Evolutionary conservation across 208 protist species (phyloP).

Genomic region (Paratrypanosoma confusum): DNA sequence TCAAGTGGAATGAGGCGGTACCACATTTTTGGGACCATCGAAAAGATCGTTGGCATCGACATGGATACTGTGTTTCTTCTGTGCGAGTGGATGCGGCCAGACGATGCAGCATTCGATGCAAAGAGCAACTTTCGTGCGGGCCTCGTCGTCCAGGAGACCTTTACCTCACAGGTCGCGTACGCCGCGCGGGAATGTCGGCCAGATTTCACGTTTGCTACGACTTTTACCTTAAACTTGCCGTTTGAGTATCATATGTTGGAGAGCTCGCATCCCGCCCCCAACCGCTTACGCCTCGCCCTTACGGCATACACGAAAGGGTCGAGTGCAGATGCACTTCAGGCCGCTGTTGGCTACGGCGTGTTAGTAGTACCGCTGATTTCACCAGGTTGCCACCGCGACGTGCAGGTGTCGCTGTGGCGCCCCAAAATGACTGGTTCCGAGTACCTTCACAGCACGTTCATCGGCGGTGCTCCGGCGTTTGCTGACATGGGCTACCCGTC

Average conservation of each 20-base stretch:
- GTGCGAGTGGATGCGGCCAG: slow-evolving; percentile 31
- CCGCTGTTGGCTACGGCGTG: slow-evolving; percentile 46
- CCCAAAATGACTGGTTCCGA: slow-evolving; percentile 44
- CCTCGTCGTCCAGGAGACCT: slow-evolving; percentile 1
- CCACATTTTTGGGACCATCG: slow-evolving; percentile 45
- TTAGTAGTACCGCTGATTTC: slow-evolving; percentile 28
- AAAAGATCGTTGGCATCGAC: slow-evolving; percentile 31
- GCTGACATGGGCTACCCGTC: slow-evolving; percentile 33
- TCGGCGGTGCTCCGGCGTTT: slow-evolving; percentile 50
- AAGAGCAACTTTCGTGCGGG: neutral
- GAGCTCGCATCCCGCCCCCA: slow-evolving; percentile 5
- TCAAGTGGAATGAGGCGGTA: slow-evolving; percentile 2
- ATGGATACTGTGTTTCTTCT: slow-evolving; percentile 38
- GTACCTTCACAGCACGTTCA: slow-evolving; percentile 32
- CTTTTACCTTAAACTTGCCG: slow-evolving; percentile 59
- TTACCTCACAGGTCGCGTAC: slow-evolving; percentile 54
- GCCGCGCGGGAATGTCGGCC: slow-evolving; percentile 23
- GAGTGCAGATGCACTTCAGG: slow-evolving; percentile 28
- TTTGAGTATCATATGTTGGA: slow-evolving; percentile 43
- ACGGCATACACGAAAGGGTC: slow-evolving; percentile 44
- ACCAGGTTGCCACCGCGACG: slow-evolving; percentile 24
- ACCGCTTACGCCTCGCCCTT: slow-evolving; percentile 36
- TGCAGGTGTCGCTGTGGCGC: slow-evolving; percentile 37
- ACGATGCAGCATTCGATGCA: too few species aligned
- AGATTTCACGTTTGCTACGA: slow-evolving; percentile 27